phyloP scores from a whole-genome alignment of 495 filamentous ascomycete genomes.

The Annulohypoxylon bovei region DNA sequence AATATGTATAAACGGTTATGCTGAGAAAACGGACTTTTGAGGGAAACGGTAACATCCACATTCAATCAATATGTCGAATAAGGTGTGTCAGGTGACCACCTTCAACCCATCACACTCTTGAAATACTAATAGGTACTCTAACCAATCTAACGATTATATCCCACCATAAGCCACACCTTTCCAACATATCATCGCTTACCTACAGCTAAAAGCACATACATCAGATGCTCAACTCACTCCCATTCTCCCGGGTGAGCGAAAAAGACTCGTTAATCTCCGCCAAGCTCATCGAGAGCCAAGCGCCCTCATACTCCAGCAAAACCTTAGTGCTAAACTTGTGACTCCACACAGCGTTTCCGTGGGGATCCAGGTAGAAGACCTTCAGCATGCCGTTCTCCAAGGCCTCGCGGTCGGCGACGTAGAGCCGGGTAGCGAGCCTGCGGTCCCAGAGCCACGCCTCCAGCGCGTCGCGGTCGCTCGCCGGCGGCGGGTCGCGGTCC shows the following conservation, averaged over 20 bases:
- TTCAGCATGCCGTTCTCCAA: neutral
- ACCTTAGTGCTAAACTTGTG: neutral
- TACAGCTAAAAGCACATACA: too few species aligned
- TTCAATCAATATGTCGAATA: neutral
- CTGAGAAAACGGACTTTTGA: too few species aligned
- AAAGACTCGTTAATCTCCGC: neutral
- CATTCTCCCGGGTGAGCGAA: neutral
- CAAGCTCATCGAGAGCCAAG: neutral
- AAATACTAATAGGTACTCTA: too few species aligned
- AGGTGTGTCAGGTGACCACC: neutral
- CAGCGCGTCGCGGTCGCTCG: neutral
- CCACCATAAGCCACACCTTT: too few species aligned
- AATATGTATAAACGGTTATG: too few species aligned
- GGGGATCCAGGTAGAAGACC: neutral
- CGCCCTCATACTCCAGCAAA: neutral
- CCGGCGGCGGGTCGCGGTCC: neutral
- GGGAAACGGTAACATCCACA: too few species aligned
- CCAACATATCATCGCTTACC: too few species aligned
- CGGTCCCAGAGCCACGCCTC: neutral
- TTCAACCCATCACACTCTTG: neutral
- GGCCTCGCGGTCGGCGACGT: neutral
- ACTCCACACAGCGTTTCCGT: neutral
- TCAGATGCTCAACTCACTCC: too few species aligned
- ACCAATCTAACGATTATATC: too few species aligned
- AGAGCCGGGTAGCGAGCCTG: neutral